Conservation (phyloP, 225 moss, liverwort and hornwort genomes). For the Sphagnum contortum region DNA sequence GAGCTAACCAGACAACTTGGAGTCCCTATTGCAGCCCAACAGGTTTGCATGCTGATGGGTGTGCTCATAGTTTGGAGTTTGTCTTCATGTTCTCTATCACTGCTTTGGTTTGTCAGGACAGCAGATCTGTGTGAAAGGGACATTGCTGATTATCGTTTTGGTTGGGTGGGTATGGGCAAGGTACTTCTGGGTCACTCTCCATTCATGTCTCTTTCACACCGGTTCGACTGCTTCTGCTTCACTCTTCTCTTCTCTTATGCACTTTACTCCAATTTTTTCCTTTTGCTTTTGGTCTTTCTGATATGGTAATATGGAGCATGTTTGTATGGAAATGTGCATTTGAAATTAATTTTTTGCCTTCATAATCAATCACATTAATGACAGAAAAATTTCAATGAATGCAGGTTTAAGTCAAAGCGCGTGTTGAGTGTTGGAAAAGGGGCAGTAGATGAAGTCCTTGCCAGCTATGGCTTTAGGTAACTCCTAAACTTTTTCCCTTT, state of each 20-base stretch:
- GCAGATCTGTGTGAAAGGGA: too few relatives aligned
- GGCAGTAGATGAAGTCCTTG: conserved; percentile 51
- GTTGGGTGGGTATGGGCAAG: conserved; percentile 13
- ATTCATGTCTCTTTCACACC: conserved; percentile 55
- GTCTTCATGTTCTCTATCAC: too few relatives aligned
- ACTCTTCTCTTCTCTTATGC: not conserved
- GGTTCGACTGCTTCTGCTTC: conserved; percentile 23
- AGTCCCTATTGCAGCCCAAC: conserved; percentile 57
- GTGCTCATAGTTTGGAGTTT: too few relatives aligned
- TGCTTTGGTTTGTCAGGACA: too few relatives aligned
- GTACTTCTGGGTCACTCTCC: conserved; percentile 74
- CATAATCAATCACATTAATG: too few relatives aligned
- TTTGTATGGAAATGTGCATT: too few relatives aligned
- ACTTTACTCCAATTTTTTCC: not conserved
- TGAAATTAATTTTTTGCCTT: too few relatives aligned
- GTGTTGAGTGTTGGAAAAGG: conserved; percentile 76
- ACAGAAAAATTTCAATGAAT: not conserved
- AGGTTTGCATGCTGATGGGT: conserved; percentile 24
- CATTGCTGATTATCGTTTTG: not conserved
- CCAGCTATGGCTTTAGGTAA: conserved; percentile 68
- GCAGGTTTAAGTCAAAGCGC: conserved; percentile 42
- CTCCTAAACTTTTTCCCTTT: not conserved
- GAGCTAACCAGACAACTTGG: conserved; percentile 48
- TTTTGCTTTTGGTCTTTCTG: conserved; percentile 3
- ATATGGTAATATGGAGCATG: not conserved